Evolutionary conservation across 2,329 filamentous ascomycete genomes (phyloP).

Genomic region (Spiromastix sp.): DNA sequence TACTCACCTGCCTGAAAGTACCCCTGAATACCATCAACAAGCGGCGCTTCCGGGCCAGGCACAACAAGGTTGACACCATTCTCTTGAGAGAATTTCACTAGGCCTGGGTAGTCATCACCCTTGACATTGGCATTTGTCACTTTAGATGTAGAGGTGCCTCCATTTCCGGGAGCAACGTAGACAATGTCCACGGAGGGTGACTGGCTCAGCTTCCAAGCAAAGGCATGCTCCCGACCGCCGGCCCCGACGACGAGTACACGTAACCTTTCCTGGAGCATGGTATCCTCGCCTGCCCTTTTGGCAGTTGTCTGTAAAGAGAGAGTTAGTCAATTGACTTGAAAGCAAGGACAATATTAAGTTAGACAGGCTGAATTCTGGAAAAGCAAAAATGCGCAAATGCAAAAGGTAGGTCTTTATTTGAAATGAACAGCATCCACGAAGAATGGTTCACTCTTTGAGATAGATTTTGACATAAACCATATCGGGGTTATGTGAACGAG

Average conservation of each 20-base stretch:
- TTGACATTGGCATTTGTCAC: constrained; percentile 64
- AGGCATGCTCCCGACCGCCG: constrained; percentile 85
- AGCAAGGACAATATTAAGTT: too few relatives aligned
- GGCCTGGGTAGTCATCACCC: constrained; percentile 64
- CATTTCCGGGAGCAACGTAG: constrained; percentile 63
- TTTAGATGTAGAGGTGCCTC: constrained; percentile 64
- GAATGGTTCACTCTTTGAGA: too few relatives aligned
- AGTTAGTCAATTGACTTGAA: too few relatives aligned
- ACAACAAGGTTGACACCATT: constrained; percentile 73
- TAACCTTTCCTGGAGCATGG: constrained; percentile 40
- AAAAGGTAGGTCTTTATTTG: too few relatives aligned
- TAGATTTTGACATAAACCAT: too few relatives aligned
- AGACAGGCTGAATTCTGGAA: too few relatives aligned
- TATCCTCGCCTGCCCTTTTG: constrained; percentile 12
- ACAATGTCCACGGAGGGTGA: constrained; percentile 71
- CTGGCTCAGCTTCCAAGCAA: constrained; percentile 88
- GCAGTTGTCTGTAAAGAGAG: neutral
- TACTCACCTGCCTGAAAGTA: constrained; percentile 56
- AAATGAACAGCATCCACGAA: too few relatives aligned
- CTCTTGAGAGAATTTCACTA: constrained; percentile 64
- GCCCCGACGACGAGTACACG: constrained; percentile 82
- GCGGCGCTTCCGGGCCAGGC: constrained; percentile 84
- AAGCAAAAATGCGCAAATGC: too few relatives aligned
- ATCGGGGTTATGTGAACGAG: too few relatives aligned
- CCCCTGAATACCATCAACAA: constrained; percentile 81